phyloP scores from a whole-genome alignment of 441 rosid genomes.

The Macaranga tanarius region DNA sequence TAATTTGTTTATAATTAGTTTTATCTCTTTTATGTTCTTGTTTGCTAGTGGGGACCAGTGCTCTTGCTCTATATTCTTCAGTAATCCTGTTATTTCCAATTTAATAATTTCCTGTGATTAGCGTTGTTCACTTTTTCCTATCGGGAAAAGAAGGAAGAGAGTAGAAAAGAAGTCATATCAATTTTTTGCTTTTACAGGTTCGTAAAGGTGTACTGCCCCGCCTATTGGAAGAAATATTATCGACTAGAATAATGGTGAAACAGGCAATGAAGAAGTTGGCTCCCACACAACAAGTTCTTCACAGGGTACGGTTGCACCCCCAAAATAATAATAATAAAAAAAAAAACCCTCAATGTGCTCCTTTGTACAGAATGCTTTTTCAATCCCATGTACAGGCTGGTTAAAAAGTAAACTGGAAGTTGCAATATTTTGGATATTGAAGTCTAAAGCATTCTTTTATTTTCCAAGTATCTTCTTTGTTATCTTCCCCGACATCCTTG shows the following conservation, averaged over 20 bases:
- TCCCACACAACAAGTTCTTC: slow-evolving; percentile 78
- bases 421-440: background rate
- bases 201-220: slow-evolving; percentile 87
- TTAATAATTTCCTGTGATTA: slow-evolving; percentile 2
- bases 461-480: background rate
- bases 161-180: background rate
- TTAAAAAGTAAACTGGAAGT: background rate
- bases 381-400: too few species aligned
- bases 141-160: background rate
- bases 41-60: background rate
- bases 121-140: background rate
- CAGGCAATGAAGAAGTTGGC: slow-evolving; percentile 86
- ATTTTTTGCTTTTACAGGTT: slow-evolving; percentile 45
- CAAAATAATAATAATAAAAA: background rate
- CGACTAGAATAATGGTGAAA: slow-evolving; percentile 96
- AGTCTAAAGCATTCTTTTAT: background rate
- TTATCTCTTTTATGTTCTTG: background rate
- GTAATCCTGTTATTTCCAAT: background rate
- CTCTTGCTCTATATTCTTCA: background rate
- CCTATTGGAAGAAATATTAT: slow-evolving; percentile 88
- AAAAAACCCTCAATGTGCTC: too few species aligned
- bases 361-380: too few species aligned
- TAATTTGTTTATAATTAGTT: background rate
- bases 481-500: background rate
- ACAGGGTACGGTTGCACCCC: slow-evolving; percentile 56